Evolutionary conservation across 169 alveolate genomes (phyloP).

Genomic region (Plasmodium malariae): DNA sequence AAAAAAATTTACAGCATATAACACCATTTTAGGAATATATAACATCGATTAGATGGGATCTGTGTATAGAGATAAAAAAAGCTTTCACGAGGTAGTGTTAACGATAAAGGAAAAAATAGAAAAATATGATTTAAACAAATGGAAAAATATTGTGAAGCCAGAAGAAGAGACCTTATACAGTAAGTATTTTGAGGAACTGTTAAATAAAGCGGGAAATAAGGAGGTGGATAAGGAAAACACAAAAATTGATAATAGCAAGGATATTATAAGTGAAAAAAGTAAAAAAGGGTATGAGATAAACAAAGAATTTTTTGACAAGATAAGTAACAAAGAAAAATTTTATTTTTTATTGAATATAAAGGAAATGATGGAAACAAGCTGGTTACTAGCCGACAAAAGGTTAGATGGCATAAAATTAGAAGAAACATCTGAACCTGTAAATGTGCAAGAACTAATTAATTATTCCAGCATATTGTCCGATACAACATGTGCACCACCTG

Average conservation of each 20-base stretch:
- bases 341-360: conserved; percentile 70
- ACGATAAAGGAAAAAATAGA: conserved; percentile 61
- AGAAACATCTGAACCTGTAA: conserved; percentile 68
- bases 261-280: background rate
- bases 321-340: conserved; percentile 73
- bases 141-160: conserved; percentile 65
- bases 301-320: conserved; percentile 49
- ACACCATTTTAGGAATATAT: background rate
- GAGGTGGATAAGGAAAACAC: background rate
- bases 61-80: conserved; percentile 24
- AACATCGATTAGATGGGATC: conserved; percentile 48
- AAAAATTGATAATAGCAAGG: background rate
- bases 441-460: conserved; percentile 79
- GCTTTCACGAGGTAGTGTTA: conserved; percentile 54
- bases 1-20: background rate
- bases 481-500: conserved; percentile 89
- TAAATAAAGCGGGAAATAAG: conserved; percentile 5
- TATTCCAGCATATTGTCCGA: conserved; percentile 79
- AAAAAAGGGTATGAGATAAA: conserved; percentile 22
- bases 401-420: conserved; percentile 80
- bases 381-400: conserved; percentile 83
- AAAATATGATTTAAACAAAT: conserved; percentile 58
- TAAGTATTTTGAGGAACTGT: conserved; percentile 34
- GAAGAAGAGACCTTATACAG: conserved; percentile 46
- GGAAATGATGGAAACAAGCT: conserved; percentile 84